Percentiles rank a stretch among this genome's conserved stretches.
phyloP scores from a whole-genome alignment of 805 yeast species.

The Candida endomychidarum region DNA sequence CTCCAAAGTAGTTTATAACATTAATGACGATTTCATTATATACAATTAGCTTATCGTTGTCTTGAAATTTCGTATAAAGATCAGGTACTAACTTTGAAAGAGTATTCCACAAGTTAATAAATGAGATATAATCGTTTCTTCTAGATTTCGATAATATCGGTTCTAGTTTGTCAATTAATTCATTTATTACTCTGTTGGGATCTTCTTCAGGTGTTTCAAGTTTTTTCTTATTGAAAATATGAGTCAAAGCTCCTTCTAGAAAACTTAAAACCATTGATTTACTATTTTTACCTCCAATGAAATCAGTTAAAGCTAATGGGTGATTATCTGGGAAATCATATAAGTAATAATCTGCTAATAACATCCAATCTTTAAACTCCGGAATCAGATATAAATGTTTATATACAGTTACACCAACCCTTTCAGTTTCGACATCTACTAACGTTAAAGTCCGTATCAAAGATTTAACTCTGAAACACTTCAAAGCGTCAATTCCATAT shows the following conservation, averaged over 20 bases:
- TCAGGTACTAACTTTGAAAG: neutral
- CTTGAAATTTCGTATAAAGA: constrained; percentile 8
- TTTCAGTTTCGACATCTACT: too few relatives aligned
- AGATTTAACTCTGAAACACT: constrained; percentile 12
- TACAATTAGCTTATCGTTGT: neutral
- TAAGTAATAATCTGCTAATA: constrained; percentile 40
- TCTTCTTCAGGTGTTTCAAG: constrained; percentile 13
- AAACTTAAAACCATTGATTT: constrained; percentile 32
- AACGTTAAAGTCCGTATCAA: too few relatives aligned
- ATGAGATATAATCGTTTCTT: constrained; percentile 1
- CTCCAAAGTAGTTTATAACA: neutral
- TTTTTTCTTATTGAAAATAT: constrained; percentile 28
- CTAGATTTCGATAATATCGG: neutral
- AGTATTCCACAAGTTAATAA: constrained; percentile 12
- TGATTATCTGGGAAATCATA: constrained; percentile 40
- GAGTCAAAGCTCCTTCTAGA: constrained; percentile 39
- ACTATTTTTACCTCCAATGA: too few relatives aligned
- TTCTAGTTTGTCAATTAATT: constrained; percentile 2
- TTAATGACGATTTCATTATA: constrained; percentile 4
- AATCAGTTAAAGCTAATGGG: constrained; percentile 10
- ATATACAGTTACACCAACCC: too few relatives aligned
- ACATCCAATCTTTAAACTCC: constrained; percentile 36
- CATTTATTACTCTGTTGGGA: neutral
- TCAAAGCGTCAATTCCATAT: too few relatives aligned
- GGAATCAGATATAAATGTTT: constrained; percentile 34